Conservation (phyloP, 1,284 basidiomycete genomes). For the Abortiporus biennis region DNA sequence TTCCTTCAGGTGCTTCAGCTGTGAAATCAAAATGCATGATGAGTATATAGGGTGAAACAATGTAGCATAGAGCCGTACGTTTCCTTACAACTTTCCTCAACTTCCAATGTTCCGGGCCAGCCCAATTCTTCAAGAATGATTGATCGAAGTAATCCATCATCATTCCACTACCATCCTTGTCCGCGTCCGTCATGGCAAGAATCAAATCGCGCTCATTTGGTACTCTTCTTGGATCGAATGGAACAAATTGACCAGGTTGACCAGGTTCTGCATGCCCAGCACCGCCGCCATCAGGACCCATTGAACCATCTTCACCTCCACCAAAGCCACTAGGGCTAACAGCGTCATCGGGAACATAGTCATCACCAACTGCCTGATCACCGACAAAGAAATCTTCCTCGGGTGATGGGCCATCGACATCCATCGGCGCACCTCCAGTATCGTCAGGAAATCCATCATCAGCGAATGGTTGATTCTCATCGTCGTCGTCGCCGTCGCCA, state of each 20-base stretch:
- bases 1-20: conserved; percentile 46
- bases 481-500: conserved; percentile 39
- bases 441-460: conserved; percentile 25
- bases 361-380: conserved; percentile 61
- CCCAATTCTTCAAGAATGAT: conserved; percentile 91
- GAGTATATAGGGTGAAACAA: conserved; percentile 1
- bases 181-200: conserved; percentile 76
- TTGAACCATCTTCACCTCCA: conserved; percentile 34
- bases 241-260: conserved; percentile 40
- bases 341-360: conserved; percentile 31
- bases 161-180: conserved; percentile 42
- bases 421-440: conserved; percentile 30
- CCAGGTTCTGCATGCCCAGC: neutral
- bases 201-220: conserved; percentile 76
- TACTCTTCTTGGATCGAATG: conserved; percentile 73
- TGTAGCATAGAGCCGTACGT: conserved; percentile 40
- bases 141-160: conserved; percentile 96
- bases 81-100: conserved; percentile 70
- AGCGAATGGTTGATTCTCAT: conserved; percentile 33
- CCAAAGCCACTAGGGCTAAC: conserved; percentile 38
- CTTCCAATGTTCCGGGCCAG: conserved; percentile 99
- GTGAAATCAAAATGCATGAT: conserved; percentile 8
- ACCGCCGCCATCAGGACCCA: conserved; percentile 12
- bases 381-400: conserved; percentile 78
- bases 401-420: conserved; percentile 36